Percentiles rank a stretch among this genome's conserved stretches.
Evolutionary conservation across 116 monocot species (phyloP).

Genomic region (Papilionanthe hybrid): DNA sequence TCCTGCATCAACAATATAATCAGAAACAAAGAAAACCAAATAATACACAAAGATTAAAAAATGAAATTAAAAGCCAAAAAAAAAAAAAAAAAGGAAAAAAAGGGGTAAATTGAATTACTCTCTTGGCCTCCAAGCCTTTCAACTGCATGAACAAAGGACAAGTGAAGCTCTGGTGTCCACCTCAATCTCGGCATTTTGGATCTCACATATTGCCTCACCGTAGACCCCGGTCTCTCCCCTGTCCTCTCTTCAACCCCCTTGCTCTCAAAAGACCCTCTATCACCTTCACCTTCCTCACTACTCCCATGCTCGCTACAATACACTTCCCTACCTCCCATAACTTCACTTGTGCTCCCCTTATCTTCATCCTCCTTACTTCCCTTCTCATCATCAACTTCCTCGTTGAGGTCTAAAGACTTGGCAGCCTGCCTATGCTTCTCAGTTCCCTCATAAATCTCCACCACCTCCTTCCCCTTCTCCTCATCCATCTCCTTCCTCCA

Average conservation of each 20-base stretch:
- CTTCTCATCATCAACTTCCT: neutral
- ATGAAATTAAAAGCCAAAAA: neutral
- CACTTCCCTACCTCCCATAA: neutral
- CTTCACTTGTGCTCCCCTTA: constrained; percentile 8
- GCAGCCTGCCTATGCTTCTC: too few relatives aligned
- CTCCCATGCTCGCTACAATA: neutral
- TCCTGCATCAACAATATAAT: constrained; percentile 8
- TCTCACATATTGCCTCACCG: constrained; percentile 20
- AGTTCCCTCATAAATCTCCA: neutral
- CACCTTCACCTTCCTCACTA: constrained; percentile 5
- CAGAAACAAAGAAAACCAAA: neutral
- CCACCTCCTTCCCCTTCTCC: constrained; percentile 12
- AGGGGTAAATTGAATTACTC: constrained; percentile 11
- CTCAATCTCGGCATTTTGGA: constrained; percentile 26
- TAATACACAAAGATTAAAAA: neutral
- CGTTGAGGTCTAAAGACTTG: neutral
- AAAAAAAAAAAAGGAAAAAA: neutral
- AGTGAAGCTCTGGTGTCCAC: constrained; percentile 30
- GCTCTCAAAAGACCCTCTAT: constrained; percentile 13
- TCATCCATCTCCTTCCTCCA: neutral
- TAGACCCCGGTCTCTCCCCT: constrained; percentile 4
- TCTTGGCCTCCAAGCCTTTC: constrained; percentile 30
- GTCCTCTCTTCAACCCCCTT: constrained; percentile 19
- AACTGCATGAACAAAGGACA: constrained; percentile 21
- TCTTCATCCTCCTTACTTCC: constrained; percentile 4